Base-by-base conservation (phyloP, 352 stramenopile genomes). In the Pythium rhizo-oryzae region DNA sequence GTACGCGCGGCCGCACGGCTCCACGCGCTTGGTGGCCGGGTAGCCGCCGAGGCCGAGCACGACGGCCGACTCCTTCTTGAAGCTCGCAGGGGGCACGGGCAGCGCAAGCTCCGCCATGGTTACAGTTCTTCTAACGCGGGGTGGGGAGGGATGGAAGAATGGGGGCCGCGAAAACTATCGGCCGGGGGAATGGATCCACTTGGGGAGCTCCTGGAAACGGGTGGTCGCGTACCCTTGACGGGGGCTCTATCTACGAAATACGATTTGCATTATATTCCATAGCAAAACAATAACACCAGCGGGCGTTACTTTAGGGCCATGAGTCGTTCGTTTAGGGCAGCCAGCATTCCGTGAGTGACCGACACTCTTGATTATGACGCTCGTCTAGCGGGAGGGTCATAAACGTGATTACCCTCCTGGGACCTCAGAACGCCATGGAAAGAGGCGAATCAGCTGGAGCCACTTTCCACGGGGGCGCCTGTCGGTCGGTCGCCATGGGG, bases 1-100 rank as follows among this genome's bases (percentile, higher is more conserved):
- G 76, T 80, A 90, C 54, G 87, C 76, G 59, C 87, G 87, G 25
- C 87, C 87, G 41, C 82, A 84, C 19, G 83, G 74, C 71, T 93
- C 85, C 49, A 94, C 80, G 59, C 78, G 81, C 81, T 94, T 94
- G 54, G 85, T 82, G 43, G 80, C 63, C 25, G 89, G 89, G 77
- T 93, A 93, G 41, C 87, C 87, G 33, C 87, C 85, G 18, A 93
- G 77, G 30, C 81, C 82, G 12, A 86, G 51, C 23, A 81, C 53
- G 30, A 89, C 72, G 58, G 83, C 78, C 50, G 80, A 74, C 69
- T 91, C 82, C 46, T 80, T 72, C n/a, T 69, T 71, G 65, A 86
- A 82, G 53, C 37, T 73, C 60, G 71, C 59, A 6, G 87, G 83
- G 37, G 84, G 79, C 60, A 75, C 64, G 33, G 86, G 86, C 52